Base-by-base conservation (phyloP, 768 basidiomycete genomes). In the Mrakia frigida region DNA sequence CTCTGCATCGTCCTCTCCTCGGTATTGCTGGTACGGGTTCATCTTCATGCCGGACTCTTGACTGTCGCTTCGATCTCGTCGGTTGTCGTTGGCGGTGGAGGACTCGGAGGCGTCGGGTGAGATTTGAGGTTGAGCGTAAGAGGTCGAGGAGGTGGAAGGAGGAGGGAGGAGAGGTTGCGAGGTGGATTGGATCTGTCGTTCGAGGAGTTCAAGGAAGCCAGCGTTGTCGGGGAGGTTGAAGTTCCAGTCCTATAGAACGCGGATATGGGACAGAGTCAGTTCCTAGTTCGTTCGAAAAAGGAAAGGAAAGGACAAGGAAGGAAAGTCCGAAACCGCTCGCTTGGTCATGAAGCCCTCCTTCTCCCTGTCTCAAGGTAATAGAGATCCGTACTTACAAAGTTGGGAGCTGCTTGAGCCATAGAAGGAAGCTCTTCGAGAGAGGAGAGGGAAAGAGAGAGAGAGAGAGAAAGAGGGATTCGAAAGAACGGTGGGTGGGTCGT, bases 171-270 rank as follows among this genome's bases (percentile, higher is more conserved):
- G 50, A 13, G 63, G 14, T 28, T 65, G 73, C 13, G 33, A 56
- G 63, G 73, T 67, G 23, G 70, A 52, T 16, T 52, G 18, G 6
- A 52, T 52, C 46, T 53, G 73, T 2, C 28, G 61, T 10, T 63
- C 73, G 63, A 74, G 73, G 14, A 67, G 56, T 28, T n/a, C 63
- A 31, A 75, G 74, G 59, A 75, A 43, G 28, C 28, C 56, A 41
- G 53, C 23, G 74, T 56, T 61, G 68, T 70, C 41, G 9, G 67
- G 73, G 25, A 59, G 39, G 68, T 75, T 37, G 46, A 63, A 65
- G 67, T 74, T 69, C 74, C 74, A 75, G 68, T 75, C 74, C 69
- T 75, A 68, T 35, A 41, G 16, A 28, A 31, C 61, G n/a, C 4
- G 33, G 73, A 31, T 13, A 35, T 9, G 25, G 63, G 74, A 46